Percentiles rank a stretch among this genome's conserved stretches.
These are phyloP conservation scores for Nitzschia sp. DNA, from an alignment of 108 stramenopile species.

Conservation along the genomic window DNA sequence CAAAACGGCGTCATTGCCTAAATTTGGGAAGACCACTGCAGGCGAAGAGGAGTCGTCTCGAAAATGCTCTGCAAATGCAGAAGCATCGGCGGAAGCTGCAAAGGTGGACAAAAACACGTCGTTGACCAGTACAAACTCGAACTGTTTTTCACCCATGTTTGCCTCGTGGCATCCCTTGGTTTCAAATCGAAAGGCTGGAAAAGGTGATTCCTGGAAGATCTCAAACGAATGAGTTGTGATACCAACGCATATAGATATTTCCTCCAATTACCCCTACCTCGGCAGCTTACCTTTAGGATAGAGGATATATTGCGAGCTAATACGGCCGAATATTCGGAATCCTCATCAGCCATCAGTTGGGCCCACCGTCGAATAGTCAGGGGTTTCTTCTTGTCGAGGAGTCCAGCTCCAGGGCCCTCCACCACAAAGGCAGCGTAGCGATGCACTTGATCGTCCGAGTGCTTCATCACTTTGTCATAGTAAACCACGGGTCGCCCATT, in stretches of 20 bases:
- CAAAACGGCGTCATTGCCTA: slow-evolving; percentile 63
- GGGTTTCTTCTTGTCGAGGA: background rate
- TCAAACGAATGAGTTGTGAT: no score
- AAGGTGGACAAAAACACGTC: slow-evolving; percentile 40
- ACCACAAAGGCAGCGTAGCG: slow-evolving; percentile 2
- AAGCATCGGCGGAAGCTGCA: slow-evolving; percentile 52
- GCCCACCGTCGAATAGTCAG: slow-evolving; percentile 7
- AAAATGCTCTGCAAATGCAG: slow-evolving; percentile 54
- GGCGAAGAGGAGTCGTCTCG: background rate
- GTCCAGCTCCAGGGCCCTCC: background rate
- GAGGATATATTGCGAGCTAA: background rate
- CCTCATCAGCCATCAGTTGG: background rate
- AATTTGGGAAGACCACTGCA: slow-evolving; percentile 50
- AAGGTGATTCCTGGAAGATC: slow-evolving; percentile 22
- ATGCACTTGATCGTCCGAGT: background rate
- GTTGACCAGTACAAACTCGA: slow-evolving; percentile 74
- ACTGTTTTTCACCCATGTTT: slow-evolving; percentile 13
- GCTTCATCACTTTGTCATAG: background rate
- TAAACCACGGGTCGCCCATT: background rate
- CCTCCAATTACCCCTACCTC: no score
- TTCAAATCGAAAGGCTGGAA: slow-evolving; percentile 34
- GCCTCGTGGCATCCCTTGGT: slow-evolving; percentile 23
- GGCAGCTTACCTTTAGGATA: slow-evolving; percentile 1
- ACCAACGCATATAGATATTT: no score
- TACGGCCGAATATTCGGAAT: background rate